Evolutionary conservation across 2,329 filamentous ascomycete genomes (phyloP), one percentile per base, ranked within the genome.

Genomic region (Leptographium radiaticola): DNA sequence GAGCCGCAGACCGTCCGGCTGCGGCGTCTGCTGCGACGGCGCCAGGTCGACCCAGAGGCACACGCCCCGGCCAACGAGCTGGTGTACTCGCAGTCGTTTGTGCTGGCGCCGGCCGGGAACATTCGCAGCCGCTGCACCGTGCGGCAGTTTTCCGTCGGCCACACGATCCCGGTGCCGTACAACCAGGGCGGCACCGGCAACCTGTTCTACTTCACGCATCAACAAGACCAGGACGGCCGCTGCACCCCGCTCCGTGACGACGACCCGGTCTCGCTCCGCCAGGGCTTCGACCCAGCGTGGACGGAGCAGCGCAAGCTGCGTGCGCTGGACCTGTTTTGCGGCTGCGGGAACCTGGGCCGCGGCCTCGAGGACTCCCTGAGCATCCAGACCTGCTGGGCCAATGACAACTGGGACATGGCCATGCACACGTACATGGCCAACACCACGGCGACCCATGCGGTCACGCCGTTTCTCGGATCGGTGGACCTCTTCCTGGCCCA

Each of bases 361-460:
- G 87, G 87, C 0, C 70, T 94, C 0, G 86, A 89, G 64, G 86
- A 89, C 52, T 80, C 79, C 1, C 80, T 81, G 0, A 80, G 73
- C 0, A 73, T 89, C 0, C 64, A 80, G 31, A 85, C 86, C 64
- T 70, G 73, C 4, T 85, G 79, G 71, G 80, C 80, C 0, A 83
- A 90, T 31, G 88, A 94, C 61, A 79, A 80, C 55, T 77, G 76
- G 54, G 59, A 68, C 0, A 67, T 71, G 6, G 85, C 87, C 0
- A 75, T 90, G 0, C 83, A 88, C 51, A 87, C 84, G 0, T 87
- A 89, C 58, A 78, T 81, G 66, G 86, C 86, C 0, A 93, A 93
- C 54, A 64, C 71, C 0, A 62, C 68, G 1, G 53, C 71, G 2
- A 62, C 52, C 52, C 63, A 69, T 0, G 59, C 63, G 0, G 67